Evolutionary conservation across 2,329 filamentous ascomycete species (phyloP).

Genomic region (Seiridium unicorne): DNA sequence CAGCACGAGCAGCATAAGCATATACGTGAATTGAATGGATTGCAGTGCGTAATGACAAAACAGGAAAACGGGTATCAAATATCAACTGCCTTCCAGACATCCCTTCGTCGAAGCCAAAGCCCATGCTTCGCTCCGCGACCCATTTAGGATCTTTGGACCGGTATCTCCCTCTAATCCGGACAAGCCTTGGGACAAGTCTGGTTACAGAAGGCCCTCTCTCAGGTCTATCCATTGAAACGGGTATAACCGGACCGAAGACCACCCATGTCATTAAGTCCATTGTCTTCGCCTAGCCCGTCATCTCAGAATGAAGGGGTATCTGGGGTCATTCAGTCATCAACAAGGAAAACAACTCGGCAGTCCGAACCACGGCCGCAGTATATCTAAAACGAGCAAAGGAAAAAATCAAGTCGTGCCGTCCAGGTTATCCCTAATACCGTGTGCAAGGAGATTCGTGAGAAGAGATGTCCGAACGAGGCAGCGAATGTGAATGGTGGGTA

Average conservation of each 20-base stretch:
- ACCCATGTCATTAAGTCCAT: constrained; percentile 12
- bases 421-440: not conserved
- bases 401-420: not conserved
- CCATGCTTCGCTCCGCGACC: not conserved
- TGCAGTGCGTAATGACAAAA: not conserved
- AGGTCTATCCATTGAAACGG: not conserved
- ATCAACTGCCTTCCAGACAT: not conserved
- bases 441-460: constrained; percentile 10
- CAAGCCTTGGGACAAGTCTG: not conserved
- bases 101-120: not conserved
- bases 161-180: not conserved
- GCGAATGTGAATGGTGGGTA: constrained; percentile 24
- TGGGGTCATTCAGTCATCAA: constrained; percentile 28
- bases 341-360: constrained; percentile 16
- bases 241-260: not conserved
- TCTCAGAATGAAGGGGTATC: constrained; percentile 33
- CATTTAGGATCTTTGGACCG: not conserved
- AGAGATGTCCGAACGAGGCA: constrained; percentile 21
- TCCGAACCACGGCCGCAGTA: not conserved
- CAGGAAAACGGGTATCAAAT: not conserved
- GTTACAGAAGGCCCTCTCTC: not conserved
- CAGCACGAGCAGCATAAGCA: not conserved
- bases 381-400: constrained; percentile 1
- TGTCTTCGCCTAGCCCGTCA: constrained; percentile 28
- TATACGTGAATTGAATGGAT: not conserved